Evolutionary conservation across 495 filamentous ascomycete genomes (phyloP).

Genomic region (Penicillium simplicissimum): DNA sequence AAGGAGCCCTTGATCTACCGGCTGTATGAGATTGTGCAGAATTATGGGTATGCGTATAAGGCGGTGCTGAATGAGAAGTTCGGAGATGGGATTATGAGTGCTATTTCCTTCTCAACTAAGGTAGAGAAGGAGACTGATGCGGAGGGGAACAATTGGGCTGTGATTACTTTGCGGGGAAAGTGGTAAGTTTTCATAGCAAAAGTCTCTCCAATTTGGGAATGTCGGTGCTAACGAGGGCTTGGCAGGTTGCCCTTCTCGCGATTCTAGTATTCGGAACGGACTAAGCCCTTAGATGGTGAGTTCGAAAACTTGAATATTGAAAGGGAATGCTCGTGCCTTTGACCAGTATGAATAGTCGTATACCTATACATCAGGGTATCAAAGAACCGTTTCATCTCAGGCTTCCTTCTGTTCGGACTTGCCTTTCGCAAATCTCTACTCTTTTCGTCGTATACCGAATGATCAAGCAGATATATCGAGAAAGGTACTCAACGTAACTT

Average conservation of each 20-base stretch:
- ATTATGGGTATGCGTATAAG: conserved; percentile 97
- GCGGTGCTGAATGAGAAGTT: conserved; percentile 98
- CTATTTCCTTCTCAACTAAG: conserved; percentile 88
- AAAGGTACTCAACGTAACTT: no score
- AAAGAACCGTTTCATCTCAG: no score
- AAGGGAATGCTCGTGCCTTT: no score
- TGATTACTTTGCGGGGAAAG: conserved; percentile 91
- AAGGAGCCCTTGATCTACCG: conserved; percentile 92
- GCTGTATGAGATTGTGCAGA: conserved; percentile 95
- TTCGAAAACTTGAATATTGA: no score
- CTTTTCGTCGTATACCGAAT: background rate
- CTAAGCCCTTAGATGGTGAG: no score
- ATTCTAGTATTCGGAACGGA: conserved; percentile 51
- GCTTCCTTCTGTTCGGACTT: no score
- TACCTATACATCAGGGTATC: no score
- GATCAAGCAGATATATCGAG: no score
- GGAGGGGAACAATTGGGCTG: conserved; percentile 78
- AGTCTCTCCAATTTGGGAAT: no score
- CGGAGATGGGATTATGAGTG: conserved; percentile 98
- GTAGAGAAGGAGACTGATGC: conserved; percentile 95
- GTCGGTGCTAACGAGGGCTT: conserved; percentile 15
- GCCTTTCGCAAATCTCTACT: background rate
- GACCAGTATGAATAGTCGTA: no score
- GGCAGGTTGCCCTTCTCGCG: conserved; percentile 63
- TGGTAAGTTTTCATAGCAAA: conserved; percentile 58